Conservation (phyloP, 768 basidiomycete genomes). For the Hirschioporus abietinus region DNA sequence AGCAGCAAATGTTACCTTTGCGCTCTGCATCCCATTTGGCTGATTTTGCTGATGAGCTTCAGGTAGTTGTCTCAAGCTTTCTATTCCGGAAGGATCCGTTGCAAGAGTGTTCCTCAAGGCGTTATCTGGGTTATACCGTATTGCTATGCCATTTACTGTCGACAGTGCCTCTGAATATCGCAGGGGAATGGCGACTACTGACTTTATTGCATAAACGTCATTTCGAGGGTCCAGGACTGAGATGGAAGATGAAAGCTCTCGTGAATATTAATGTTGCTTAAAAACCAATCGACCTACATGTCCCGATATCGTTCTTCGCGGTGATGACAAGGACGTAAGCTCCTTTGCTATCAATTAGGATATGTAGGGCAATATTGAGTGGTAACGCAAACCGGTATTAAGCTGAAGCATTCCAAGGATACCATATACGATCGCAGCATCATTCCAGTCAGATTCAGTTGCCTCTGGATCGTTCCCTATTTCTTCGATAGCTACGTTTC, state of each 20-base stretch:
- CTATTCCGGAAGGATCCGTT: conserved; percentile 34
- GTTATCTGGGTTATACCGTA: conserved; percentile 30
- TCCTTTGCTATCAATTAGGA: conserved; percentile 33
- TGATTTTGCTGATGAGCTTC: conserved; percentile 1
- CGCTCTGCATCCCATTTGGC: neutral
- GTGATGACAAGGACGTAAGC: conserved; percentile 76
- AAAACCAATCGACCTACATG: conserved; percentile 40
- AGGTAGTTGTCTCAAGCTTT: conserved; percentile 12
- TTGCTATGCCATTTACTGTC: conserved; percentile 45
- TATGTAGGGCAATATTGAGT: conserved; percentile 11
- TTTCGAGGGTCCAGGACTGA: conserved; percentile 62
- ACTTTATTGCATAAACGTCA: conserved; percentile 62
- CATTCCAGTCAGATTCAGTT: conserved; percentile 45
- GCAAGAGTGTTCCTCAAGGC: conserved; percentile 33
- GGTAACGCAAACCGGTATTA: conserved; percentile 51
- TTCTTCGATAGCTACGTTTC: conserved; percentile 48
- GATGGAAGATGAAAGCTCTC: neutral
- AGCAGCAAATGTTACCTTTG: conserved; percentile 47
- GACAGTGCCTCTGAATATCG: conserved; percentile 54
- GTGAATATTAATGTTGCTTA: neutral
- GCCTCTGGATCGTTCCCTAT: conserved; percentile 25
- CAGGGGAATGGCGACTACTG: conserved; percentile 69
- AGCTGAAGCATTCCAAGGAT: conserved; percentile 71
- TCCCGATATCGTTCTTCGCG: conserved; percentile 55
- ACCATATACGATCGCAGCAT: conserved; percentile 61